A percentile compares a stretch with the other conserved stretches of the same genome.
Evolutionary conservation across 2,329 filamentous ascomycete genomes (phyloP).

Genomic region (Neoarthrinium moseri): DNA sequence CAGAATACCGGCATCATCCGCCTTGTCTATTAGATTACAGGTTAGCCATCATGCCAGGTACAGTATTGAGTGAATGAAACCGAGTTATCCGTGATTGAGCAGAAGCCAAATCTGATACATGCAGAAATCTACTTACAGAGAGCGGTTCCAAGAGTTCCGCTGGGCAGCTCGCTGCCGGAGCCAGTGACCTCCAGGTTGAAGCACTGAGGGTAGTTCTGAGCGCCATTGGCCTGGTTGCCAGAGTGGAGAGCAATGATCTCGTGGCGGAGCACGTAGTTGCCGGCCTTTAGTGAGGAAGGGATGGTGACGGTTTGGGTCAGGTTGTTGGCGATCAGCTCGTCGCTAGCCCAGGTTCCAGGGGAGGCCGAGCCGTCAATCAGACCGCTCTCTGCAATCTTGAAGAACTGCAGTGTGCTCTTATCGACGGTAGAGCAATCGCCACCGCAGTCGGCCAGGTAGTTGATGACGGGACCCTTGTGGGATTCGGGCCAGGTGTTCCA

Average conservation of each 20-base stretch:
- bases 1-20: conserved; percentile 50
- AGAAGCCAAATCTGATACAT: conserved; percentile 56
- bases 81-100: conserved; percentile 29
- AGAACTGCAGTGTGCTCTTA: conserved; percentile 28
- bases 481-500: conserved; percentile 67
- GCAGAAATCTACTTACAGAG: conserved; percentile 37
- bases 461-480: conserved; percentile 40
- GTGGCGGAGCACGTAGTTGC: conserved; percentile 49
- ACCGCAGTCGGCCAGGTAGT: conserved; percentile 33
- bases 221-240: conserved; percentile 33
- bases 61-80: no score
- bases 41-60: no score
- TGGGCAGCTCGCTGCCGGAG: conserved; percentile 41
- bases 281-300: conserved; percentile 37
- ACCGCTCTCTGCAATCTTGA: conserved; percentile 26
- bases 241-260: conserved; percentile 49
- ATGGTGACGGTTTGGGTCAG: conserved; percentile 45
- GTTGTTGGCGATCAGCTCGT: conserved; percentile 36
- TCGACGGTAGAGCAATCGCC: conserved; percentile 27
- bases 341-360: conserved; percentile 6
- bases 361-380: conserved; percentile 21
- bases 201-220: conserved; percentile 51
- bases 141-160: conserved; percentile 42
- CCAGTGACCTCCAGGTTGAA: conserved; percentile 56
- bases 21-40: no score